phyloP scores from a whole-genome alignment of 768 basidiomycete species.

The Cystofilobasidium macerans region DNA sequence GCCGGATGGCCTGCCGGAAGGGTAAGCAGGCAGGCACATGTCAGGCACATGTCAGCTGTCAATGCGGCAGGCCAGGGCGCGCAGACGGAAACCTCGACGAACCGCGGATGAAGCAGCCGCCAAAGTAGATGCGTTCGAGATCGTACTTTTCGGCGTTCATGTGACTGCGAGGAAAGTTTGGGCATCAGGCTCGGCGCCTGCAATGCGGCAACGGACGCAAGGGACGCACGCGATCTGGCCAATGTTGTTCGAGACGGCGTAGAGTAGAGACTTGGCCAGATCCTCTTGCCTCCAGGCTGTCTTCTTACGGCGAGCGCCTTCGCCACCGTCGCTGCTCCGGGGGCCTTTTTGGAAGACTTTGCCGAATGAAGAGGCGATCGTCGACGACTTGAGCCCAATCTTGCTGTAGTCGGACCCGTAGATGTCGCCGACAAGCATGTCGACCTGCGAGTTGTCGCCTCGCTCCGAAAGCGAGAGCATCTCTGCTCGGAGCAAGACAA shows the following conservation, averaged over 20 bases:
- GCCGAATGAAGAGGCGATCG: slow-evolving; percentile 95
- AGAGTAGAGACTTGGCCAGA: slow-evolving; percentile 84
- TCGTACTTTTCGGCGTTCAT: slow-evolving; percentile 99
- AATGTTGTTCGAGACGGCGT: slow-evolving; percentile 97
- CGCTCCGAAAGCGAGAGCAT: slow-evolving; percentile 89
- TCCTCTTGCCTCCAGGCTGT: slow-evolving; percentile 76
- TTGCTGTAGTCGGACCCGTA: slow-evolving; percentile 92
- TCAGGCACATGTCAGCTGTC: background rate
- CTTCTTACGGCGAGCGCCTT: slow-evolving; percentile 48
- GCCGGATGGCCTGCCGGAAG: slow-evolving; percentile 69
- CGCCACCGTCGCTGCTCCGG: slow-evolving; percentile 20
- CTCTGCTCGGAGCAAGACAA: slow-evolving; percentile 46
- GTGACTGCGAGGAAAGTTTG: slow-evolving; percentile 47
- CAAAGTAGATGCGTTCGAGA: slow-evolving; percentile 93
- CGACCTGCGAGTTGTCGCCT: slow-evolving; percentile 86
- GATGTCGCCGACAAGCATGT: slow-evolving; percentile 99
- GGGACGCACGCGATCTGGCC: slow-evolving; percentile 93
- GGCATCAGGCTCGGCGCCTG: background rate
- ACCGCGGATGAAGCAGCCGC: slow-evolving; percentile 98
- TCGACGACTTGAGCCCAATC: slow-evolving; percentile 91
- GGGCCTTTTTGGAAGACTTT: slow-evolving; percentile 82
- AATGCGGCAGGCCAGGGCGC: slow-evolving; percentile 1
- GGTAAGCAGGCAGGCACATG: slow-evolving; percentile 3
- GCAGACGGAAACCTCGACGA: slow-evolving; percentile 30
- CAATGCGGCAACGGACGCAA: slow-evolving; percentile 9